A percentile compares a stretch with the other conserved stretches of the same genome.
Evolutionary conservation across 2,329 filamentous ascomycete genomes (phyloP).

Genomic region (Pseudocercospora fuligena): DNA sequence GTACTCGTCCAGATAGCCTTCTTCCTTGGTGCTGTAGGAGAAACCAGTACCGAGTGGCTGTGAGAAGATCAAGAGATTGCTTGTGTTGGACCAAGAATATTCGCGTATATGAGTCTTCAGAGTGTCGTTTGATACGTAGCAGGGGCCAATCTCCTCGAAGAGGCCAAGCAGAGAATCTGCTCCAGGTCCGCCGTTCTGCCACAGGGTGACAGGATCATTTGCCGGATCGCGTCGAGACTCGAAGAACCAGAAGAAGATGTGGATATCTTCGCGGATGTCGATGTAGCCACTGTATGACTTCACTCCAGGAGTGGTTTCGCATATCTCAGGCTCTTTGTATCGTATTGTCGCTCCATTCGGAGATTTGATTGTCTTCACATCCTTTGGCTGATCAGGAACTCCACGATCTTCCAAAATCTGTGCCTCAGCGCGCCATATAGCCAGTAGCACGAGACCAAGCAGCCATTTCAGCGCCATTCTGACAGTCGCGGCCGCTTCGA

Average conservation of each 20-base stretch:
- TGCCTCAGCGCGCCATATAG: not conserved
- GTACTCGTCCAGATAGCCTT: conserved; percentile 50
- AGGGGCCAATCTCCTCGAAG: conserved; percentile 54
- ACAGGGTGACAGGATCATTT: conserved; percentile 63
- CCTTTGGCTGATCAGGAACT: not conserved
- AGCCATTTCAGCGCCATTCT: not conserved
- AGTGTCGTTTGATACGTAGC: conserved; percentile 43
- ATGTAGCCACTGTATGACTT: conserved; percentile 53
- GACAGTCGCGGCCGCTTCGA: too few relatives aligned
- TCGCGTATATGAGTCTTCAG: conserved; percentile 51
- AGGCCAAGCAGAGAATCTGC: conserved; percentile 63
- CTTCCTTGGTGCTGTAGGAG: conserved; percentile 25
- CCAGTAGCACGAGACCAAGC: not conserved
- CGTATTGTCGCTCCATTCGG: not conserved
- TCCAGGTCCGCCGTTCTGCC: conserved; percentile 66
- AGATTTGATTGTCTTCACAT: not conserved
- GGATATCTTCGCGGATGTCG: conserved; percentile 34
- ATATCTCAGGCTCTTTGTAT: conserved; percentile 30
- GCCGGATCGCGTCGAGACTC: conserved; percentile 58
- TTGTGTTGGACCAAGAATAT: conserved; percentile 62
- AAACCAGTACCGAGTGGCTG: conserved; percentile 61
- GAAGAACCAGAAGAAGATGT: conserved; percentile 71
- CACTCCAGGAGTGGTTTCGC: conserved; percentile 58
- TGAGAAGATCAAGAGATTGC: conserved; percentile 64
- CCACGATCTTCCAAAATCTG: not conserved